A percentile compares a stretch with the other conserved stretches of the same genome.
phyloP scores from a whole-genome alignment of 2,329 filamentous ascomycete species.

The Coniochaeta sp. region DNA sequence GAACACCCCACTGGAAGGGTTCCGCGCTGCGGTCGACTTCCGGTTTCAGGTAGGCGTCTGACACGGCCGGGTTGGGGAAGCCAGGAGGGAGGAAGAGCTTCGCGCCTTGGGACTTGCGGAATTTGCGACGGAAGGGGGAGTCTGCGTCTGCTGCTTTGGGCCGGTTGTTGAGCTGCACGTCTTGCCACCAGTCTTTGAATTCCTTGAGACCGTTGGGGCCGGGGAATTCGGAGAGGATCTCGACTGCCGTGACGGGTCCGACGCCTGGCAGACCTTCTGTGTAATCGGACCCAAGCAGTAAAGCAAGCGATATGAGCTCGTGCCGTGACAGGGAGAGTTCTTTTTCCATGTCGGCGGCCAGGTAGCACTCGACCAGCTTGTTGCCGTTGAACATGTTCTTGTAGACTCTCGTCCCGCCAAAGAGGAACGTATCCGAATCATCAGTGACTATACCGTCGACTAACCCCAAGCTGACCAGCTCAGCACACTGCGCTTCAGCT shows the following conservation, averaged over 20 bases:
- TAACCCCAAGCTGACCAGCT: constrained; percentile 76
- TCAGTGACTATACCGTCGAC: constrained; percentile 98
- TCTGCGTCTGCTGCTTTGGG: constrained; percentile 53
- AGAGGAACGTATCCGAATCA: constrained; percentile 93
- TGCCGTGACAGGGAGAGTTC: constrained; percentile 83
- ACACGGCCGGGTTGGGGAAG: constrained; percentile 75
- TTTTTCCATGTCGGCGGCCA: constrained; percentile 74
- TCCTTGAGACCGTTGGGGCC: constrained; percentile 52
- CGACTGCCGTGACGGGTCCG: constrained; percentile 88
- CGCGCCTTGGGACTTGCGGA: constrained; percentile 68
- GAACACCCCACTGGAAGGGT: constrained; percentile 90
- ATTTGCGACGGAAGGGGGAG: constrained; percentile 73
- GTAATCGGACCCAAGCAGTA: constrained; percentile 90
- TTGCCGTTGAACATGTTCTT: constrained; percentile 99
- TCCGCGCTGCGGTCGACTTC: constrained; percentile 77
- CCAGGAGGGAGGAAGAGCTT: constrained; percentile 79
- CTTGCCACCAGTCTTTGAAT: constrained; percentile 84
- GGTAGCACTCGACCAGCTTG: constrained; percentile 96
- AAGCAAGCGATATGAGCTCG: constrained; percentile 82
- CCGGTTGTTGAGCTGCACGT: constrained; percentile 63
- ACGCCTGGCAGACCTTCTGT: constrained; percentile 87
- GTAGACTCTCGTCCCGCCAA: constrained; percentile 92
- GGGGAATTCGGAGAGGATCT: constrained; percentile 87
- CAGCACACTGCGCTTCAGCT: constrained; percentile 94
- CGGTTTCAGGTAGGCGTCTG: constrained; percentile 75